phyloP scores from a whole-genome alignment of 2,329 filamentous ascomycete species.

The Plectosphaerella cucumerina region DNA sequence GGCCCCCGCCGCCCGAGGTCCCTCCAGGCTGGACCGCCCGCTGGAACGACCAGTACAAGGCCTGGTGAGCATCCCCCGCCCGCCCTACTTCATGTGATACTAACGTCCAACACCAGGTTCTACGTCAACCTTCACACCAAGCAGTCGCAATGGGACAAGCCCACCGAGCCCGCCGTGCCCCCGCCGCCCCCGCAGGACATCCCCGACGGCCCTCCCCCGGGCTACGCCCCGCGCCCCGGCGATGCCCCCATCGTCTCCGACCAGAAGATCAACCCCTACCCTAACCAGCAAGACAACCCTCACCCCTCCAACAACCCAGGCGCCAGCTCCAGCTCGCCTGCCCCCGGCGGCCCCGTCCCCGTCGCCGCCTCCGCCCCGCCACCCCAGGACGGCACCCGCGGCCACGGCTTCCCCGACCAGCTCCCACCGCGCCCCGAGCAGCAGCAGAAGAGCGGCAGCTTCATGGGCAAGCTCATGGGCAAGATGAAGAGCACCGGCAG shows the following conservation, averaged over 20 bases:
- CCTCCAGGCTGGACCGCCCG: constrained; percentile 72
- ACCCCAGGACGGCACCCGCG: constrained; percentile 20
- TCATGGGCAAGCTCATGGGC: constrained; percentile 49
- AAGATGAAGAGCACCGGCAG: constrained; percentile 34
- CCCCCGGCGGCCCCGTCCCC: constrained; percentile 20
- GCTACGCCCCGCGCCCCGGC: constrained; percentile 52
- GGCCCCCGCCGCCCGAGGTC: constrained; percentile 56
- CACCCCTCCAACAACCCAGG: constrained; percentile 17
- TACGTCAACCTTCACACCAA: constrained; percentile 88
- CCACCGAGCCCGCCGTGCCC: constrained; percentile 62
- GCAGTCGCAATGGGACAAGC: constrained; percentile 85
- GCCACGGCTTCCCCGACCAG: constrained; percentile 27
- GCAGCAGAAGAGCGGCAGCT: constrained; percentile 36
- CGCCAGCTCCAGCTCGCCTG: constrained; percentile 25
- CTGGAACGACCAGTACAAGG: constrained; percentile 83
- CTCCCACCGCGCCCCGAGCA: constrained; percentile 33
- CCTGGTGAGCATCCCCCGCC: constrained; percentile 54
- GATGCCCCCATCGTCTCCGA: constrained; percentile 34
- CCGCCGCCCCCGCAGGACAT: constrained; percentile 34
- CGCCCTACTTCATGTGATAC: too few relatives aligned
- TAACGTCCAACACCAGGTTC: constrained; percentile 57
- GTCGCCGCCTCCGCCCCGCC: constrained; percentile 24
- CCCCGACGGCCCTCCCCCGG: constrained; percentile 61
- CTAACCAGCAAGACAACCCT: constrained; percentile 26
- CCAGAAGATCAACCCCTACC: constrained; percentile 45